A percentile compares a stretch with the other conserved stretches of the same genome.
phyloP scores from a whole-genome alignment of 129 eudicot genomes.

The Heracleum sosnowskyi region DNA sequence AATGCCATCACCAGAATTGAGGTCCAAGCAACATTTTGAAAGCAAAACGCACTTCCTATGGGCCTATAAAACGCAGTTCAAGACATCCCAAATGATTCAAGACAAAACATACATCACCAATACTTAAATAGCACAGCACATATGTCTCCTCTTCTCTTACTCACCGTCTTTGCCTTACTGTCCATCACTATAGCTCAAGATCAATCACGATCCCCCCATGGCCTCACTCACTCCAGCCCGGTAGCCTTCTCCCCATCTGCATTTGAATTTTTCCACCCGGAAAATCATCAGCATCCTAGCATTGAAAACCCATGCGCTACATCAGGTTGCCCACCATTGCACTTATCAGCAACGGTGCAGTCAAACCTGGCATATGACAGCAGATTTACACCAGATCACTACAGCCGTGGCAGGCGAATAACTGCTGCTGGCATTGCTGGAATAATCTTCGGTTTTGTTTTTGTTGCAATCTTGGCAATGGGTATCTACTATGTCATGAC shows the following conservation, averaged over 20 bases:
- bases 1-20: slow-evolving; percentile 28
- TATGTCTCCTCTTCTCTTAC: slow-evolving; percentile 17
- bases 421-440: slow-evolving; percentile 54
- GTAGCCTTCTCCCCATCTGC: slow-evolving; percentile 64
- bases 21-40: slow-evolving; percentile 32
- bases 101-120: neutral
- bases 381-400: slow-evolving; percentile 4
- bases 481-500: slow-evolving; percentile 50
- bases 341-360: slow-evolving; percentile 60
- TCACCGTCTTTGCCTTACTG: slow-evolving; percentile 20
- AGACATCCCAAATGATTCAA: slow-evolving; percentile 8
- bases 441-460: slow-evolving; percentile 33
- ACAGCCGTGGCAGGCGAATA: slow-evolving; percentile 14
- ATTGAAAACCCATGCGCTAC: slow-evolving; percentile 25
- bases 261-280: slow-evolving; percentile 56
- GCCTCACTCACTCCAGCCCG: slow-evolving; percentile 35
- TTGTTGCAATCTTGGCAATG: slow-evolving; percentile 37
- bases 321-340: slow-evolving; percentile 43
- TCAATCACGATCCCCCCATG: slow-evolving; percentile 70
- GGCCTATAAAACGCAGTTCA: slow-evolving; percentile 31
- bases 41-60: neutral
- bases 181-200: slow-evolving; percentile 39
- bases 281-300: slow-evolving; percentile 16
- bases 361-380: slow-evolving; percentile 50
- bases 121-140: slow-evolving; percentile 7